Evolutionary conservation across 495 filamentous ascomycete genomes (phyloP).

Genomic region (Talaromyces ruber): DNA sequence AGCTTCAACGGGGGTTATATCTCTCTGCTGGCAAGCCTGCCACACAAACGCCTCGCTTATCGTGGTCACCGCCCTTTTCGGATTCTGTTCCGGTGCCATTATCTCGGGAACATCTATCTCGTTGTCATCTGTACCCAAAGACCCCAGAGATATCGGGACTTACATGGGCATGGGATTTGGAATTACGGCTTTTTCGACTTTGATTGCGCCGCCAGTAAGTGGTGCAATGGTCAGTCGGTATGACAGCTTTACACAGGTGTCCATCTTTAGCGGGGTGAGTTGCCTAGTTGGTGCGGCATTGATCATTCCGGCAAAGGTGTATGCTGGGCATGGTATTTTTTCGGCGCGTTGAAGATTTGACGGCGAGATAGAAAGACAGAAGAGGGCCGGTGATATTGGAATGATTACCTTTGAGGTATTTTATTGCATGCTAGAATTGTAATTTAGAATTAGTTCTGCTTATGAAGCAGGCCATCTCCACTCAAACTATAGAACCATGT

Average conservation of each 20-base stretch:
- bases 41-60: conserved; percentile 53
- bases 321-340: conserved; percentile 12
- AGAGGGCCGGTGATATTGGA: background rate
- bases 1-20: conserved; percentile 50
- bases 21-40: conserved; percentile 61
- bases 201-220: conserved; percentile 66
- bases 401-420: background rate
- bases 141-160: conserved; percentile 64
- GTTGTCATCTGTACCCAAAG: conserved; percentile 61
- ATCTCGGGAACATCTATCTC: conserved; percentile 52
- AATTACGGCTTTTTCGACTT: conserved; percentile 51
- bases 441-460: background rate
- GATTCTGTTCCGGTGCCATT: conserved; percentile 65
- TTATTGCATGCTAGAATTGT: background rate
- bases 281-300: conserved; percentile 42
- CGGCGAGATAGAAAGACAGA: background rate
- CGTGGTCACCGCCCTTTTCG: conserved; percentile 57
- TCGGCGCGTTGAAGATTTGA: background rate
- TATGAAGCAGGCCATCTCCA: background rate
- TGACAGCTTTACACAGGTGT: conserved; percentile 49
- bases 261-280: conserved; percentile 59
- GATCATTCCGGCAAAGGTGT: conserved; percentile 35
- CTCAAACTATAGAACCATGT: background rate
- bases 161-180: conserved; percentile 63
- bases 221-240: conserved; percentile 56